A percentile compares a stretch with the other conserved stretches of the same genome.
Conservation (phyloP, 495 filamentous ascomycete genomes). For the Sphaerosporella brunnea region DNA sequence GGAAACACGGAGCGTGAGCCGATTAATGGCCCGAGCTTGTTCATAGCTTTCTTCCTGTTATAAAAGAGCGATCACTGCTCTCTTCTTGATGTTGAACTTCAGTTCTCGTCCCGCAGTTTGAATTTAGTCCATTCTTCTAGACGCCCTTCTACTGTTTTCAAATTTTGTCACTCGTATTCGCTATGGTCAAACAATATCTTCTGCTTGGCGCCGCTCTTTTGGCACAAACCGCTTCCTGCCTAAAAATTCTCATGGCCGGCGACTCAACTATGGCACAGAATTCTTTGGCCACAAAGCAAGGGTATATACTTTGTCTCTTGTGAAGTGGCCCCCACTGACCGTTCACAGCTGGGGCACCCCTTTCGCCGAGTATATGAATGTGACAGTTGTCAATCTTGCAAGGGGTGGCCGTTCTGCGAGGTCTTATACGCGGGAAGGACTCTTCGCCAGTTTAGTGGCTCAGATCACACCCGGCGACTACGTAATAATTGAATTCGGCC, state of each 20-base stretch:
- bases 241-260: slow-evolving; percentile 22
- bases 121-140: no score
- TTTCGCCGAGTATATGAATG: slow-evolving; percentile 21
- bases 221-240: background rate
- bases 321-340: no score
- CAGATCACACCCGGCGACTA: slow-evolving; percentile 30
- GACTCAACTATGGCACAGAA: slow-evolving; percentile 23
- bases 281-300: slow-evolving; percentile 10
- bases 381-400: slow-evolving; percentile 29
- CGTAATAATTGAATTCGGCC: slow-evolving; percentile 36
- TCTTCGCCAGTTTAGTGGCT: slow-evolving; percentile 28
- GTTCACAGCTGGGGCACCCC: slow-evolving; percentile 18
- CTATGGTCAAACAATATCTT: background rate
- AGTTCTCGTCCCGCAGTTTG: no score
- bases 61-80: no score
- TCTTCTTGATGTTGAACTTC: no score
- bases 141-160: no score
- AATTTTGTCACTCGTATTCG: no score
- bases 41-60: no score
- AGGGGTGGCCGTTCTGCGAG: slow-evolving; percentile 32
- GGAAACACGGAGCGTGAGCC: no score
- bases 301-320: slow-evolving; percentile 6
- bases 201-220: background rate
- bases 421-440: slow-evolving; percentile 32
- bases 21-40: no score